Conservation (phyloP, 192 early-diverging fungal genomes). For the Powellomyces hirtus region DNA sequence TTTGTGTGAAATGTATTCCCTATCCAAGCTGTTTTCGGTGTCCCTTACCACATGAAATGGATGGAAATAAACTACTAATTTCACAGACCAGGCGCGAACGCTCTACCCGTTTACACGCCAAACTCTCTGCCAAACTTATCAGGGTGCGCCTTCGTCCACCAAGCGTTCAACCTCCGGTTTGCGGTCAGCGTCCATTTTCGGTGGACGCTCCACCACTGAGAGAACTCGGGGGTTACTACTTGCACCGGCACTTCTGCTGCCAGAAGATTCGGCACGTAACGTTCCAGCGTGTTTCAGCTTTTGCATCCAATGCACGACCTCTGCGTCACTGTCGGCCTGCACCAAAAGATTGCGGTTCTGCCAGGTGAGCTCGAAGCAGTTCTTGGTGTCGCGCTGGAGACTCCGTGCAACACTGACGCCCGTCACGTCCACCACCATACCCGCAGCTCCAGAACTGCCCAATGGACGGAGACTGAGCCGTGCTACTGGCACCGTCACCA, state of each 20-base stretch:
- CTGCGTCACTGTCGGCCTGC: background rate
- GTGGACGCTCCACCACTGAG: too few species aligned
- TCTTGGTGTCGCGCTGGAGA: background rate
- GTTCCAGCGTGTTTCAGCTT: background rate
- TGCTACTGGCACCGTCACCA: conserved; percentile 1
- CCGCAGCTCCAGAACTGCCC: background rate
- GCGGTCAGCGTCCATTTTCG: too few species aligned
- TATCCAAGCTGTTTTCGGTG: too few species aligned
- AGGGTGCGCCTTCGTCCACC: too few species aligned
- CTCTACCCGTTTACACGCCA: too few species aligned
- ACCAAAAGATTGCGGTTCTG: background rate
- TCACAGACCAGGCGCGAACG: too few species aligned
- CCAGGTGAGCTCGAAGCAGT: background rate
- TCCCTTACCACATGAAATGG: too few species aligned
- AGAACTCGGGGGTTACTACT: background rate
- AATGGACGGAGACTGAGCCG: conserved; percentile 3
- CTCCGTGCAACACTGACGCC: background rate
- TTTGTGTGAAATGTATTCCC: too few species aligned
- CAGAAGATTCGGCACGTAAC: background rate
- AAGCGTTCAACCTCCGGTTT: too few species aligned
- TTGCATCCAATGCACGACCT: background rate
- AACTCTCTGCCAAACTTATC: too few species aligned
- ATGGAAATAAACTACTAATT: too few species aligned
- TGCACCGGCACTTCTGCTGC: background rate
- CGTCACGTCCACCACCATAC: background rate